Percentiles rank a stretch among this genome's conserved stretches.
Conservation (phyloP, 306 rosid genomes). For the Canavalia gladiata region DNA sequence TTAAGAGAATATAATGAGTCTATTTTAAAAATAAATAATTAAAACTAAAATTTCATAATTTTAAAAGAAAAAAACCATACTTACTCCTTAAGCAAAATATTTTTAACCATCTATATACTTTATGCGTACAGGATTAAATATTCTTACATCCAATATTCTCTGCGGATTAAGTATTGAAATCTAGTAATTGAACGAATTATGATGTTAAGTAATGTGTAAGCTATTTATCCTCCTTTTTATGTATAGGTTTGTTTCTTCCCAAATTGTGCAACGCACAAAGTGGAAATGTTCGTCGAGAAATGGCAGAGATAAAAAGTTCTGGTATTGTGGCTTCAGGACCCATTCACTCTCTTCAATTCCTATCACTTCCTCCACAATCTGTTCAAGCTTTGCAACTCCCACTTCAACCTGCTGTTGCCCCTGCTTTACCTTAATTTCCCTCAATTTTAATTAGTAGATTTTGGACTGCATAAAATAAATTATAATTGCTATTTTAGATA, state of each 20-base stretch:
- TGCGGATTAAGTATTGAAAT: too few species aligned
- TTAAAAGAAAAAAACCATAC: too few species aligned
- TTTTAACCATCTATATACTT: too few species aligned
- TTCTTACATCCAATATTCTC: too few species aligned
- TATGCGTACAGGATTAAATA: too few species aligned
- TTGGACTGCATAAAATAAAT: background rate
- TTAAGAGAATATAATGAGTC: too few species aligned
- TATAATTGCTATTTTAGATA: background rate
- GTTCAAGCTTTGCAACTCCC: background rate
- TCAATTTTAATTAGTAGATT: background rate
- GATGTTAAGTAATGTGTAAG: too few species aligned
- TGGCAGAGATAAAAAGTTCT: slow-evolving; percentile 72
- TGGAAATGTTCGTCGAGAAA: slow-evolving; percentile 50
- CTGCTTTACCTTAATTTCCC: slow-evolving; percentile 11
- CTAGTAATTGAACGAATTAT: background rate
- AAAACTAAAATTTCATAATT: too few species aligned
- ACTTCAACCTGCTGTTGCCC: slow-evolving; percentile 24
- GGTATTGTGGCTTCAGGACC: slow-evolving; percentile 71
- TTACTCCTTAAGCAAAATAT: too few species aligned
- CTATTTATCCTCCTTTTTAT: background rate
- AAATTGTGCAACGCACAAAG: slow-evolving; percentile 68
- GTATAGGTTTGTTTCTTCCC: slow-evolving; percentile 78
- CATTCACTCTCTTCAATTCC: slow-evolving; percentile 31
- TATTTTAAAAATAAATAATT: too few species aligned
- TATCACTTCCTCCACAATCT: slow-evolving; percentile 27